Base-by-base conservation (phyloP, 345 rosid species). In the Acer yangbiense region DNA sequence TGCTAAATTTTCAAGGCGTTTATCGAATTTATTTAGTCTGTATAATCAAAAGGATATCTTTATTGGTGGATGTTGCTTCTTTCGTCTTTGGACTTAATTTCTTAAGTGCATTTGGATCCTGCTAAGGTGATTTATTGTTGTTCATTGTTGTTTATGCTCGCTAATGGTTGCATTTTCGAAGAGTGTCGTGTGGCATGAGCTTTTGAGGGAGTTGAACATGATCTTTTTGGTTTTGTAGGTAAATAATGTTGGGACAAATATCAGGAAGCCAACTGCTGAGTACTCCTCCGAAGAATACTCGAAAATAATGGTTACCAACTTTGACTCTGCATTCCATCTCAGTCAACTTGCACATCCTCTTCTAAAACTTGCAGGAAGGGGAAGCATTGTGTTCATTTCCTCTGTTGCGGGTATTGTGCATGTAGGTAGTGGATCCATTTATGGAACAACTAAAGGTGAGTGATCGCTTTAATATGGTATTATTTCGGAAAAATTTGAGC, bases 271-370 rank as follows among this genome's bases (percentile, higher is more conserved):
- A 55, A 88, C 97, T 2, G 76, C 80, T 1, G 97, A 91, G 65
- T 94, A 89, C 82, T 58, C 93, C 23, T 81, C 80, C 5, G 99
- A 93, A 81, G 95, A 92, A 2, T 87, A 50, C 76, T 74, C 86
- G 1, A 91, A 79, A 75, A 52, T 96, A 77, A 89, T 94, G 80
- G 50, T 86, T 7, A 88, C 92, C 23, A 96, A 96, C 83, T 86
- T 92, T 50, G 97, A 96, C 69, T 90, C 99, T 6, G 86, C 88
- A 44, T 95, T 80, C 83, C 96, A 93, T 85, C 60, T 94, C 23
- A 86, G 91, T 85, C 96, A 96, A 85, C 83, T 96, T 55, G 86
- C 90, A 10, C 91, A 96, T 79, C 98, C 97, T 72, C 92, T 96
- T 81, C 71, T 96, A 17, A 96, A 96, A 84, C 88, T 91, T 65